Conservation (phyloP, 306 rosid genomes). For the Vicia sativa region DNA sequence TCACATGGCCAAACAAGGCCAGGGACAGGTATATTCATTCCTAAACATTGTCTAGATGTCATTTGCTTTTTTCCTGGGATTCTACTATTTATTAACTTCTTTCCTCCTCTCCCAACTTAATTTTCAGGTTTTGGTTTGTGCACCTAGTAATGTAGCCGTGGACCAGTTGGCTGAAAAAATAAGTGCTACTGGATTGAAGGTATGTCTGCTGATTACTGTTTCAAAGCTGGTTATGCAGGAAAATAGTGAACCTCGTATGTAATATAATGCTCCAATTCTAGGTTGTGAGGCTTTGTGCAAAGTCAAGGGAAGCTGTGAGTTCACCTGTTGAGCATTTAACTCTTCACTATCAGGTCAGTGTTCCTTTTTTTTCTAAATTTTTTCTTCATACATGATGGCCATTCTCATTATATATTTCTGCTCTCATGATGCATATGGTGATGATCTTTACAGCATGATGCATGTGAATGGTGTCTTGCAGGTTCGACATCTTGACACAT, state of each 20-base stretch:
- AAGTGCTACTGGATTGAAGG: slow-evolving; percentile 98
- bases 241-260: slow-evolving; percentile 10
- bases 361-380: background rate
- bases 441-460: slow-evolving; percentile 18
- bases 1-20: slow-evolving; percentile 99
- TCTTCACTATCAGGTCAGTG: slow-evolving; percentile 93
- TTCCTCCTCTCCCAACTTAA: background rate
- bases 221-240: slow-evolving; percentile 1
- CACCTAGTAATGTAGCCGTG: slow-evolving; percentile 98
- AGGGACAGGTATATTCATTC: slow-evolving; percentile 76
- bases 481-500: slow-evolving; percentile 99
- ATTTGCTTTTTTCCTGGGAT: background rate
- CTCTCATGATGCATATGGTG: background rate
- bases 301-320: slow-evolving; percentile 99
- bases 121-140: slow-evolving; percentile 93
- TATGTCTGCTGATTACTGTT: slow-evolving; percentile 40
- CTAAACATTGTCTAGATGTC: background rate
- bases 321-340: slow-evolving; percentile 99
- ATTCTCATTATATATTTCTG: background rate
- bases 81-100: background rate
- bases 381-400: background rate
- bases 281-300: slow-evolving; percentile 99
- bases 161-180: slow-evolving; percentile 98
- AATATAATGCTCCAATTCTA: slow-evolving; percentile 39
- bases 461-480: slow-evolving; percentile 42